Conservation (phyloP, 345 rosid genomes). For the Hibiscus trionum region DNA sequence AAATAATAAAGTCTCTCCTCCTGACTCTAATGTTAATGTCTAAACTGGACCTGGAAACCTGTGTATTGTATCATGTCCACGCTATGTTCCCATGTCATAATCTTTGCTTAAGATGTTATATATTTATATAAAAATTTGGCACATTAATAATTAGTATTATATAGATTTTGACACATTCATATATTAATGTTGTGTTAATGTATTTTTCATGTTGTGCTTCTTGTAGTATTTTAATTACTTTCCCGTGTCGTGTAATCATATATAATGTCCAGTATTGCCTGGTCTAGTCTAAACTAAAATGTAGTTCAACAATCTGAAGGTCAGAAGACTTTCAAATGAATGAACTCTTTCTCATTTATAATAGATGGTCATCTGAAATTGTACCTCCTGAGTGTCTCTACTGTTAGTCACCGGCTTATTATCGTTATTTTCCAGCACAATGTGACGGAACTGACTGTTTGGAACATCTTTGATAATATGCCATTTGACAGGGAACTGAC, state of each 20-base stretch:
- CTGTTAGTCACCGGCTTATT: slow-evolving; percentile 90
- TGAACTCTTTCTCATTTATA: not conserved
- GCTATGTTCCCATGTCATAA: not conserved
- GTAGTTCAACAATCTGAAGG: not conserved
- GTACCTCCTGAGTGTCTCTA: slow-evolving; percentile 89
- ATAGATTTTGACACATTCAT: not conserved
- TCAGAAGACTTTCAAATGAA: not conserved
- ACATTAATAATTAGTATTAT: not conserved
- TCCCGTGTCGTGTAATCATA: not conserved
- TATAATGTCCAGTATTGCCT: not conserved
- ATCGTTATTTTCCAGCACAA: slow-evolving; percentile 71
- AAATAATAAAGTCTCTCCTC: not conserved
- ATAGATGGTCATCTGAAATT: not conserved
- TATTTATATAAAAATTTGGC: not conserved
- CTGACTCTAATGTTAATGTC: not conserved
- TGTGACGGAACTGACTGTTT: slow-evolving; percentile 76
- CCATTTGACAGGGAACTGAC: slow-evolving; percentile 91
- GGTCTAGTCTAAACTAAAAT: not conserved
- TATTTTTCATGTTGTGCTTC: not conserved
- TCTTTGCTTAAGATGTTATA: not conserved
- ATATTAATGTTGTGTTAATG: not conserved
- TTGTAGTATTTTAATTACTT: not conserved
- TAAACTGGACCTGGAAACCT: not conserved
- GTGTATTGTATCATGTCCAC: not conserved
- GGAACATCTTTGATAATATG: slow-evolving; percentile 91